A percentile compares a stretch with the other conserved stretches of the same genome.
phyloP scores from a whole-genome alignment of 306 rosid genomes.

The Vigna nakashimae region DNA sequence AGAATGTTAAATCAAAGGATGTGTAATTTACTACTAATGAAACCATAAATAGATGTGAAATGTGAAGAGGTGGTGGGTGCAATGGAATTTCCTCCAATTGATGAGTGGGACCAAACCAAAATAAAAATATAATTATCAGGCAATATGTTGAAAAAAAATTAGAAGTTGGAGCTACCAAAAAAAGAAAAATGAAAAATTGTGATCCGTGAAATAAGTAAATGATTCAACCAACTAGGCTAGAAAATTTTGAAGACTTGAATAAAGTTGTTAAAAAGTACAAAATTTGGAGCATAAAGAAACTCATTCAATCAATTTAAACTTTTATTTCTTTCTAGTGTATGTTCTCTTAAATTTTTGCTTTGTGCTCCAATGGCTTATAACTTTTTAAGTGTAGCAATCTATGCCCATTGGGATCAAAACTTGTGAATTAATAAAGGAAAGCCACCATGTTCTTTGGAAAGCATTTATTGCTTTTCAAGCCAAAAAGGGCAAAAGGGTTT shows the following conservation, averaged over 20 bases:
- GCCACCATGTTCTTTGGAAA: not conserved
- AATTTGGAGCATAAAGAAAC: not conserved
- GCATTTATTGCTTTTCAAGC: not conserved
- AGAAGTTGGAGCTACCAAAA: not conserved
- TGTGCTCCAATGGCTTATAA: not conserved
- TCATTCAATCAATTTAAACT: not conserved
- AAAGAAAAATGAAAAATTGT: not conserved
- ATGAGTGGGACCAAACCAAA: conserved; percentile 8
- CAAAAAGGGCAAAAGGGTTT: not conserved
- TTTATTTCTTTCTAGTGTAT: not conserved
- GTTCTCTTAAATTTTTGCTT: not conserved
- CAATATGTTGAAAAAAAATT: not conserved
- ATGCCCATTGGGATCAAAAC: not conserved
- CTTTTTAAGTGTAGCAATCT: not conserved
- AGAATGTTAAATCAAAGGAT: no score
- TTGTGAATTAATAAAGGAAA: not conserved
- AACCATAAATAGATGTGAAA: not conserved
- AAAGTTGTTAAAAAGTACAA: not conserved
- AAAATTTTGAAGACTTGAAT: not conserved
- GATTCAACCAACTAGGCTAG: not conserved
- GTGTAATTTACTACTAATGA: not conserved
- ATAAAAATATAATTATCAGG: not conserved
- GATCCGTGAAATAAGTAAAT: not conserved
- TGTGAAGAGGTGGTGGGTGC: not conserved
- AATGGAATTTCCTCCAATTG: not conserved